These are phyloP conservation scores for Xylaria venustula DNA, from an alignment of 495 filamentous ascomycete species.

Conservation along the genomic window DNA sequence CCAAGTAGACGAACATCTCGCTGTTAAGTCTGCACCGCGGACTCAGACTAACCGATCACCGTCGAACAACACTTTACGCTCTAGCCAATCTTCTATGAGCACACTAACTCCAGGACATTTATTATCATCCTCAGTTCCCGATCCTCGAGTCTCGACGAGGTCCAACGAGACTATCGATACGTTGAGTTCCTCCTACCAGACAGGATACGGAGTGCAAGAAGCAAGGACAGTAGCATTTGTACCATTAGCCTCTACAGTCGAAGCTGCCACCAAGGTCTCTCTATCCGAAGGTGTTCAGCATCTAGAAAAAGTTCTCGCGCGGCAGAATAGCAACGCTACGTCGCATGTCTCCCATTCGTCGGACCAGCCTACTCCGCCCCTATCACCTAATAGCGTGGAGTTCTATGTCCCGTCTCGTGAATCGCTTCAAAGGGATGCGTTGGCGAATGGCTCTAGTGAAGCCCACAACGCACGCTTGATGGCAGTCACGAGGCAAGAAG, in stretches of 20 bases:
- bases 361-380: constrained; percentile 45
- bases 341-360: constrained; percentile 29
- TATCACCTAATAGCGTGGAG: constrained; percentile 48
- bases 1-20: constrained; percentile 32
- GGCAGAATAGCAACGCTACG: constrained; percentile 17
- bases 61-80: constrained; percentile 18
- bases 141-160: constrained; percentile 20
- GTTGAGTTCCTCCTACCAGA: constrained; percentile 14
- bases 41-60: constrained; percentile 18
- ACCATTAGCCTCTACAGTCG: constrained; percentile 21
- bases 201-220: constrained; percentile 23
- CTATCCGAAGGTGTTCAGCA: constrained; percentile 11
- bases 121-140: constrained; percentile 16
- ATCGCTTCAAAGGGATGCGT: constrained; percentile 19
- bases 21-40: constrained; percentile 21
- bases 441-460: constrained; percentile 22
- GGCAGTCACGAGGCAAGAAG: constrained; percentile 83
- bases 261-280: constrained; percentile 18
- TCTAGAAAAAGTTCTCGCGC: constrained; percentile 11
- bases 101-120: constrained; percentile 20
- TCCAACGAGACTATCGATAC: constrained; percentile 20
- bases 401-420: constrained; percentile 37
- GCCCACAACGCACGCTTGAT: constrained; percentile 63
- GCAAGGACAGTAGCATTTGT: constrained; percentile 21
- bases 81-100: constrained; percentile 25